Conservation (phyloP, 2,329 filamentous ascomycete genomes). For the Stagonosporopsis tanaceti region DNA sequence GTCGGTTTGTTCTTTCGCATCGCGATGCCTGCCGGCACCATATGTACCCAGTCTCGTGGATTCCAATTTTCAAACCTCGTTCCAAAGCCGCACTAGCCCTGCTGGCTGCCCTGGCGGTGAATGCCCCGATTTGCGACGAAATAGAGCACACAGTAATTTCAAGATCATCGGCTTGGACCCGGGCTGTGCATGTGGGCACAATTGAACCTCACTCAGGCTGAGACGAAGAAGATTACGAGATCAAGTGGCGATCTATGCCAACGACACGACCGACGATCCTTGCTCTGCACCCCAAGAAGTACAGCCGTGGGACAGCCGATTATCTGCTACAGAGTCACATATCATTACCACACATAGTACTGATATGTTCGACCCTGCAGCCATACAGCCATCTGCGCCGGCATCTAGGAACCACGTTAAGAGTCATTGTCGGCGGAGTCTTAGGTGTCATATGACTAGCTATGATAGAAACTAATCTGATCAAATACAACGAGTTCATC, state of each 20-base stretch:
- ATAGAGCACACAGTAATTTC: background rate
- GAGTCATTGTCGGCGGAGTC: background rate
- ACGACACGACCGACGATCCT: background rate
- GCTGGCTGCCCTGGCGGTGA: background rate
- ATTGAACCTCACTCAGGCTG: background rate
- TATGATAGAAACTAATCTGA: background rate
- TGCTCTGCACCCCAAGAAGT: background rate
- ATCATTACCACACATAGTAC: background rate
- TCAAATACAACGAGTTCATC: background rate
- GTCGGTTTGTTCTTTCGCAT: background rate
- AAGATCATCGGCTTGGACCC: background rate
- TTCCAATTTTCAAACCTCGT: background rate
- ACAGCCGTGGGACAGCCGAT: background rate
- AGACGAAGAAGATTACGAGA: background rate
- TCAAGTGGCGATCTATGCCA: background rate
- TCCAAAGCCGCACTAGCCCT: background rate
- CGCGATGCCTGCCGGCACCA: background rate
- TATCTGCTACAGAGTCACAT: background rate
- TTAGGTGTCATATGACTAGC: background rate
- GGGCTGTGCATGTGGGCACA: background rate
- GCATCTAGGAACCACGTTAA: background rate
- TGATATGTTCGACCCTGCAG: background rate
- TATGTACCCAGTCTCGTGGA: background rate
- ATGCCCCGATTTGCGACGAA: background rate
- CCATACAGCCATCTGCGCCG: background rate